Evolutionary conservation across 495 filamentous ascomycete species (phyloP), one percentile per base, ranked within the genome.

Genomic region (Aspergillus egyptiacus): DNA sequence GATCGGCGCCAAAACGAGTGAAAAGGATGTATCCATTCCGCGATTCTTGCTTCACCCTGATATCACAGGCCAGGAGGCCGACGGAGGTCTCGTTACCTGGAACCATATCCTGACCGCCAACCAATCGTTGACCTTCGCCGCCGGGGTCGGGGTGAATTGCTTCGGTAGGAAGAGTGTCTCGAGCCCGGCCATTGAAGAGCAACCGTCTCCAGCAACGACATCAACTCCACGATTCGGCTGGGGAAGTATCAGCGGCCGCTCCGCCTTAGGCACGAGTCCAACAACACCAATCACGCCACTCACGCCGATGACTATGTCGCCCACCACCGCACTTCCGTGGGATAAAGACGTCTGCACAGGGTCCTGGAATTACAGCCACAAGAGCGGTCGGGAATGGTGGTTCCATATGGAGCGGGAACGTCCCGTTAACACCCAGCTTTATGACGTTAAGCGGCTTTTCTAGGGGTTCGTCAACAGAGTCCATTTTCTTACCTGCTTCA

Each of bases 361-460:
- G 15, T 66, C 69, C 20, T 75, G 72, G 72, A 75, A 75, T 48
- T 57, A 59, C 33, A 56, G 57, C 39, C 69, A 73, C 32, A 67
- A 68, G 34, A 59, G 39, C 30, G 70, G 70, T 20, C 65, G 67
- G 13, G 70, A 73, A n/a, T 75, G 72, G 72, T 75, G 70, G 72
- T 73, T 67, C 49, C 72, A 75, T 47, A 67, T 72, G 57, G 72
- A 75, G 52, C 68, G 72, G 19, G 72, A 75, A 42, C 69, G 72
- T 14, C 71, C 67, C 6, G 57, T 59, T 30, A 67, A 65, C 24
- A 43, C 62, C n/a, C 66, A 72, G 25, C 54, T 69, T 38, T 64
- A 73, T 47, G 59, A 68, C 24, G 37, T 64, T 11, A 63, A 64
- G 41, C 64, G 62, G 41, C 67, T 75, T 24, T 72, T 75, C 34